phyloP scores from a whole-genome alignment of 1,284 basidiomycete genomes.

The Malassezia slooffiae region DNA sequence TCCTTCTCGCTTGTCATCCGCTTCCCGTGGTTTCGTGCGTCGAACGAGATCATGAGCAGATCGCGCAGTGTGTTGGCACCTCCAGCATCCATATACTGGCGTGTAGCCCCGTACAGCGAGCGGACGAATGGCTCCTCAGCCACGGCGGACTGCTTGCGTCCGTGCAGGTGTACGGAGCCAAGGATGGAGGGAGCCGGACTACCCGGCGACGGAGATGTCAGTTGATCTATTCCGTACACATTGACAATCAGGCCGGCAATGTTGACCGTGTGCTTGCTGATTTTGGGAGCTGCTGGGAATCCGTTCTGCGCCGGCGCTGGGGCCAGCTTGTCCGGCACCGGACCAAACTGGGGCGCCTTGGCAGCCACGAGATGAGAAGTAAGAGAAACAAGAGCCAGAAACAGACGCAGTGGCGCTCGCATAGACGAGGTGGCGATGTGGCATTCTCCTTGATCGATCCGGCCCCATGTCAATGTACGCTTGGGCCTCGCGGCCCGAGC shows the following conservation, averaged over 20 bases:
- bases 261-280: conserved; percentile 15
- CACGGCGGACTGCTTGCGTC: conserved; percentile 12
- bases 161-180: conserved; percentile 19
- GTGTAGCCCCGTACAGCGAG: conserved; percentile 6
- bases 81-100: conserved; percentile 1
- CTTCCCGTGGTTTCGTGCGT: conserved; percentile 47
- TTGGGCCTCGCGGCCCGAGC: too few species aligned
- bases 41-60: conserved; percentile 44
- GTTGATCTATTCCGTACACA: conserved; percentile 33
- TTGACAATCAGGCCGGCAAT: conserved; percentile 33
- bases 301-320: neutral
- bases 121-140: conserved; percentile 16
- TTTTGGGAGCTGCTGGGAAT: neutral
- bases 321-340: neutral
- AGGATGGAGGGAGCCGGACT: conserved; percentile 21
- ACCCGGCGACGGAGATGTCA: conserved; percentile 15
- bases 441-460: too few species aligned
- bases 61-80: conserved; percentile 23
- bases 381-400: too few species aligned
- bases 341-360: too few species aligned
- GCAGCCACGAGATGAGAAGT: too few species aligned
- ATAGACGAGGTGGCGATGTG: too few species aligned
- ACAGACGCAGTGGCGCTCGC: too few species aligned
- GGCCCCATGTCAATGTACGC: too few species aligned
- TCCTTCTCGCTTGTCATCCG: conserved; percentile 31